Base-by-base conservation (phyloP, 2,329 filamentous ascomycete genomes). In the Phoma sp. region DNA sequence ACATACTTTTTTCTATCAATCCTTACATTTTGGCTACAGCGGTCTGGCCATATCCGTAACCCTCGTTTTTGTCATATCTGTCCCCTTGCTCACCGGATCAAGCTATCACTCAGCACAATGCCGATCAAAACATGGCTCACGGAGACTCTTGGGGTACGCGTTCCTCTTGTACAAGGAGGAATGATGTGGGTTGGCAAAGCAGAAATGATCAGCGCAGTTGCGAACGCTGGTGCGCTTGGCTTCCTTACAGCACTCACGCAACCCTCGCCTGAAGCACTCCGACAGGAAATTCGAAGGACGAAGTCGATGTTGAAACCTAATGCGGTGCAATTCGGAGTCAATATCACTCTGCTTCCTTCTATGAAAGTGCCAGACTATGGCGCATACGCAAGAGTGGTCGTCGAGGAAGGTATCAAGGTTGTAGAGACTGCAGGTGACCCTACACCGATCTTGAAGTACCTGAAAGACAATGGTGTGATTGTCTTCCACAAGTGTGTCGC, bases 181-280 rank as follows among this genome's bases (percentile, higher is more conserved):
- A 82, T 83, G 80, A 80, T 82, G 79, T 83, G 80, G 80, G 80
- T 83, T 44, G 80, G 80, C 60, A 81, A 80, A 51, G 80, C 80
- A 38, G 80, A 82, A 61, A 75, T 83, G 55, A 80, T 80, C 43
- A 73, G 77, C 35, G 81, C 80, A n/a, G 81, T 82, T 57, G 81
- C 79, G 55, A 83, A 83, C 53, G 80, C 80, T 27, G 80, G 80
- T 45, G 80, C 79, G 38, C 73, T 83, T 10, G 81, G 80, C 60
- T 78, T 83, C 50, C 77, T 83, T 37, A 83, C 80, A 23, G 81
- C 81, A 10, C 78, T 69, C 22, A 70, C 66, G 37, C 65, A 70
- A 48, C 66, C 66, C 7, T 60, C 64, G 14, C 66, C 63, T 32
- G 67, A 70, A 50, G 63, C 57, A 13, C 59, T 70, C 3, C 65